Base-by-base conservation (phyloP, 2,329 filamentous ascomycete species). In the Neonectria sp. region DNA sequence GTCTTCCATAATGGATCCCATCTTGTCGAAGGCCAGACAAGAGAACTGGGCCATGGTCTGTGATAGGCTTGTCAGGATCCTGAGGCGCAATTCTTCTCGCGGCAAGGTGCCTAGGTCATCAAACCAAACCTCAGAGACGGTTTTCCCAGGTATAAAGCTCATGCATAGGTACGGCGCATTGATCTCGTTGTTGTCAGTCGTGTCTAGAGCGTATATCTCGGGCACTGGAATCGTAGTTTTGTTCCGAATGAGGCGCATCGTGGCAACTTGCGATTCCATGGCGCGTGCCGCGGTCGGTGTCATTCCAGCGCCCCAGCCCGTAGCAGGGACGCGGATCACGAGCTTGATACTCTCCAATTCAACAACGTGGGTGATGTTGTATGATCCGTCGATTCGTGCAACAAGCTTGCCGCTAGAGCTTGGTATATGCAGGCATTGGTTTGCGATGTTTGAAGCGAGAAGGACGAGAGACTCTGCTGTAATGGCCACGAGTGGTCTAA, bases 161-260 rank as follows among this genome's bases (percentile, higher is more conserved):
- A 67, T 72, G 51, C 61, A 67, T 17, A 73, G 46, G 63, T 73
- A 73, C 11, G 70, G 71, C 5, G 67, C 68, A 11, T 48, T 29
- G 48, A 72, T 69, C 6, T 55, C 45, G 59, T 73, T 72, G 11
- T 63, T 43, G 27, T 4, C 53, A 43, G 68, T 65, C 4, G 61
- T 60, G 46, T 72, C 70, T 13, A 65, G 59, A 3, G 33, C 60
- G 37, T 68, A 65, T n/a, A 73, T 45, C 45, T 67, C 51, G 12
- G 71, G 70, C n/a, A 72, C 70, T 1, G 70, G 68, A 48, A 73
- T 59, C 29, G 17, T 51, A 21, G 31, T 60, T 40, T 60, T 40
- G 25, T 17, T 24, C 48, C 52, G 37, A 31, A 68, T 49, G 40
- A 65, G 55, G 17, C 61, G 53, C 53, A 68, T 69, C 25, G 57